Percentiles rank a stretch among this genome's conserved stretches.
phyloP scores from a whole-genome alignment of 805 yeast species.

The Clavispora carvajalis region DNA sequence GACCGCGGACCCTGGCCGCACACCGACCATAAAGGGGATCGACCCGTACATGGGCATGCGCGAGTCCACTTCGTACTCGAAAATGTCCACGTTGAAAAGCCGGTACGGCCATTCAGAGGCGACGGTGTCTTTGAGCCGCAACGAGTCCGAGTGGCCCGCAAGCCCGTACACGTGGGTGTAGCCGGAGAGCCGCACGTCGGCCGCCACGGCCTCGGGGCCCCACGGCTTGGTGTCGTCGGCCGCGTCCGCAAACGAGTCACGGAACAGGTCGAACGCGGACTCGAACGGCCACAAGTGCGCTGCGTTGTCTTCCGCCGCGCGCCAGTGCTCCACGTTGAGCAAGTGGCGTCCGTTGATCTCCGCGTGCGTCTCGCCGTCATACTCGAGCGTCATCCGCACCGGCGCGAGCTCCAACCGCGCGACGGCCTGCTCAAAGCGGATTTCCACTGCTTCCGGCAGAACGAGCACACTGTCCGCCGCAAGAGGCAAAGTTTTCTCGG shows the following conservation, averaged over 20 bases:
- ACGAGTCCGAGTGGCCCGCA: slow-evolving; percentile 89
- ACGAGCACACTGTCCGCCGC: slow-evolving; percentile 2
- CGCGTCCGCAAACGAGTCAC: slow-evolving; percentile 67
- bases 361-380: slow-evolving; percentile 44
- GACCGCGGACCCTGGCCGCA: slow-evolving; percentile 48
- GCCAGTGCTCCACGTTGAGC: slow-evolving; percentile 78
- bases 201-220: slow-evolving; percentile 86
- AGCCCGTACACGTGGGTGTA: slow-evolving; percentile 78
- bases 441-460: slow-evolving; percentile 11
- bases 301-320: slow-evolving; percentile 35
- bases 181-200: slow-evolving; percentile 65
- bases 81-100: slow-evolving; percentile 87
- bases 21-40: slow-evolving; percentile 81
- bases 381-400: slow-evolving; percentile 44
- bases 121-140: slow-evolving; percentile 68
- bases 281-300: slow-evolving; percentile 46
- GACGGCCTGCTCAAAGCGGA: slow-evolving; percentile 40
- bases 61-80: slow-evolving; percentile 83
- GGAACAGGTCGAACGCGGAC: slow-evolving; percentile 58
- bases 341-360: slow-evolving; percentile 64
- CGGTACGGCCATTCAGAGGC: slow-evolving; percentile 66
- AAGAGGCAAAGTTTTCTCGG: background rate
- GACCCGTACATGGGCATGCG: slow-evolving; percentile 92
- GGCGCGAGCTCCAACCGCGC: slow-evolving; percentile 43
- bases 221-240: slow-evolving; percentile 59